A percentile compares a stretch with the other conserved stretches of the same genome.
Evolutionary conservation across 1,139 yeast genomes (phyloP).

Genomic region (Hyphopichia buzzinii): DNA sequence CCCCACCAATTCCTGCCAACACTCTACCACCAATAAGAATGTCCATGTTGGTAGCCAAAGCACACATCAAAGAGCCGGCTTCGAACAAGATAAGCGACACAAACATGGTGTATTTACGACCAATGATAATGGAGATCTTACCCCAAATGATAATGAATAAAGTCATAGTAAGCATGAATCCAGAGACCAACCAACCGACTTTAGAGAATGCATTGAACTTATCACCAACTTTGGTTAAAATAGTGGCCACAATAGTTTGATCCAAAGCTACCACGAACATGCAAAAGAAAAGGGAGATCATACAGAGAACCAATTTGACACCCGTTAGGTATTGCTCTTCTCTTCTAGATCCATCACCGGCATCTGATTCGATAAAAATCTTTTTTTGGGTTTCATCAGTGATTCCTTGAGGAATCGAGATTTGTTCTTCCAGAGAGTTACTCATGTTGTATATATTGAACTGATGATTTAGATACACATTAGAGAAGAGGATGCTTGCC

Average conservation of each 20-base stretch:
- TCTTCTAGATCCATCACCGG: conserved; percentile 43
- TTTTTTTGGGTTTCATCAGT: neutral
- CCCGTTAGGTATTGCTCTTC: conserved; percentile 40
- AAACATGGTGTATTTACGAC: conserved; percentile 21
- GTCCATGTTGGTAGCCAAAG: conserved; percentile 33
- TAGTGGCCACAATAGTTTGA: conserved; percentile 39
- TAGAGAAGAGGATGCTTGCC: too few species aligned
- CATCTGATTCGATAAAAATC: conserved; percentile 31
- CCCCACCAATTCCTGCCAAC: conserved; percentile 34
- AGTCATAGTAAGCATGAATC: conserved; percentile 29
- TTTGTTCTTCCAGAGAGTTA: too few species aligned
- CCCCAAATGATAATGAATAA: conserved; percentile 41
- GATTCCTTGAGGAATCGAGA: too few species aligned
- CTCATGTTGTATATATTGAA: too few species aligned
- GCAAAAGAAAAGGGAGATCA: conserved; percentile 26
- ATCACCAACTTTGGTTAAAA: conserved; percentile 36
- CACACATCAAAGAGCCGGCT: conserved; percentile 37
- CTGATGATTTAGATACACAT: too few species aligned
- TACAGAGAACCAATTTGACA: conserved; percentile 22
- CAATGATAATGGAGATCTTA: conserved; percentile 21
- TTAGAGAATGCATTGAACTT: conserved; percentile 27
- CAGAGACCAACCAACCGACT: conserved; percentile 29
- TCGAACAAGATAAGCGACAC: conserved; percentile 19
- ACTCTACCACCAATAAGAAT: conserved; percentile 39
- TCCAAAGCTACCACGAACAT: conserved; percentile 39